A percentile compares a stretch with the other conserved stretches of the same genome.
phyloP scores from a whole-genome alignment of 352 stramenopile genomes.

The Halophytophthora polymorphica region DNA sequence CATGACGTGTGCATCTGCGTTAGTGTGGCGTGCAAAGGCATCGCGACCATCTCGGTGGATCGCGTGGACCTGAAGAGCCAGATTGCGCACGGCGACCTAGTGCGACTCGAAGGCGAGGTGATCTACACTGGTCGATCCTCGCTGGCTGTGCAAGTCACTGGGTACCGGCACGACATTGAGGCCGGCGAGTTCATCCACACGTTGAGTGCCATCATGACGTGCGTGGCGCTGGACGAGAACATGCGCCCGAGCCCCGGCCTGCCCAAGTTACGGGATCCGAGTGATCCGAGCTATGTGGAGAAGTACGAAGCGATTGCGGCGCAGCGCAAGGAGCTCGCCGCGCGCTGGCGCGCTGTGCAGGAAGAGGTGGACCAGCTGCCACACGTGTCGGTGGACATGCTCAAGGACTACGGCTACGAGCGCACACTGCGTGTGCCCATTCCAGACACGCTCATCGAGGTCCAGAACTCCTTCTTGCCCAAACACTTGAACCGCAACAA shows the following conservation, averaged over 20 bases:
- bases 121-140: slow-evolving; percentile 61
- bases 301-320: slow-evolving; percentile 53
- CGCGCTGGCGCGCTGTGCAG: slow-evolving; percentile 60
- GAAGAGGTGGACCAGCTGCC: slow-evolving; percentile 63
- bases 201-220: slow-evolving; percentile 70
- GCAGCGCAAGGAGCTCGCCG: slow-evolving; percentile 61
- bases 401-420: slow-evolving; percentile 39
- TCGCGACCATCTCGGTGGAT: slow-evolving; percentile 66
- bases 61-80: slow-evolving; percentile 66
- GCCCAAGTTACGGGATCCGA: slow-evolving; percentile 38
- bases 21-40: slow-evolving; percentile 51
- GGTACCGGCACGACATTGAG: slow-evolving; percentile 65
- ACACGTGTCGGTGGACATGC: slow-evolving; percentile 59
- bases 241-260: slow-evolving; percentile 53
- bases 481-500: slow-evolving; percentile 79
- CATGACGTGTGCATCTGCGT: not conserved
- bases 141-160: slow-evolving; percentile 57
- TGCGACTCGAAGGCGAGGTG: slow-evolving; percentile 62
- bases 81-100: slow-evolving; percentile 59
- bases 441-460: slow-evolving; percentile 62
- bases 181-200: slow-evolving; percentile 66
- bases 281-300: slow-evolving; percentile 40
- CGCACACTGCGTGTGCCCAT: slow-evolving; percentile 47
- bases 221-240: slow-evolving; percentile 62
- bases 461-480: slow-evolving; percentile 70